Conservation (phyloP, 2,329 filamentous ascomycete genomes). For the Nothophoma quercina region DNA sequence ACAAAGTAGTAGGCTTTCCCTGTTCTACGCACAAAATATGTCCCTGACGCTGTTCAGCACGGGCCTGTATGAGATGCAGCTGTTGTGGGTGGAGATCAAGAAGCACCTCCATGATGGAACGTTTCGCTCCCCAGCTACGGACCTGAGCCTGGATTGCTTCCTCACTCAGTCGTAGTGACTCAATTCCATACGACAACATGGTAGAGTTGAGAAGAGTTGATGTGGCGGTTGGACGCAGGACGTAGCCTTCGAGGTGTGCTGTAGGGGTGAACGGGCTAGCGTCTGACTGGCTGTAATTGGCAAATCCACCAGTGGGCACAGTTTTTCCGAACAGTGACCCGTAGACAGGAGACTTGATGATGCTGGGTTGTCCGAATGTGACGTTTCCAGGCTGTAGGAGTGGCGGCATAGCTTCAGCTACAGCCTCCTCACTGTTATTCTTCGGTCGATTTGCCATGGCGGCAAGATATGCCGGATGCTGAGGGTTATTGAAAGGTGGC, state of each 20-base stretch:
- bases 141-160: background rate
- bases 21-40: slow-evolving; percentile 22
- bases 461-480: background rate
- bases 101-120: slow-evolving; percentile 30
- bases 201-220: background rate
- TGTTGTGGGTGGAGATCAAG: slow-evolving; percentile 22
- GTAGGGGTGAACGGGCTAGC: background rate
- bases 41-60: slow-evolving; percentile 21
- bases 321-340: background rate
- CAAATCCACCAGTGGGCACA: background rate
- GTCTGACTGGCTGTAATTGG: background rate
- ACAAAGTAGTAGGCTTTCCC: slow-evolving; percentile 1
- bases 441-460: background rate
- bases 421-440: background rate
- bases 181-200: background rate
- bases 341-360: background rate
- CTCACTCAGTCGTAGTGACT: background rate
- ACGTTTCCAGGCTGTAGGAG: background rate
- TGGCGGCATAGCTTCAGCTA: background rate
- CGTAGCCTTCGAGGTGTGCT: slow-evolving; percentile 7
- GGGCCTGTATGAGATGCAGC: slow-evolving; percentile 22
- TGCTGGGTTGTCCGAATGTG: slow-evolving; percentile 2
- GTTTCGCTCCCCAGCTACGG: background rate
- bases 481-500: background rate
- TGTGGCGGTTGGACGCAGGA: background rate